Percentiles rank a stretch among this genome's conserved stretches.
Conservation (phyloP, 2,329 filamentous ascomycete genomes). For the Nannizziopsis arthrosporioides region DNA sequence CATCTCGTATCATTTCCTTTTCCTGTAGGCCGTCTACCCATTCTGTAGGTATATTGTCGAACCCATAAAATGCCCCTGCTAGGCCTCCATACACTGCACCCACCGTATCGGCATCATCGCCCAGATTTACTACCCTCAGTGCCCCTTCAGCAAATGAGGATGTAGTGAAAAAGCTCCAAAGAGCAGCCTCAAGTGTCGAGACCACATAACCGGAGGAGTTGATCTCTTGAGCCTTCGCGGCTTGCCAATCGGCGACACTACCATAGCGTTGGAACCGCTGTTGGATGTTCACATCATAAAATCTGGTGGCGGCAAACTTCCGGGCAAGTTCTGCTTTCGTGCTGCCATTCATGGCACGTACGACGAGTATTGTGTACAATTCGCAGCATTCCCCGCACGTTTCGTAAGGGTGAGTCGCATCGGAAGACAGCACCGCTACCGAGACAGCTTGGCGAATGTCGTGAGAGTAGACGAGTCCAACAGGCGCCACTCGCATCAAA, state of each 20-base stretch:
- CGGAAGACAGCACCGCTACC: conserved; percentile 21
- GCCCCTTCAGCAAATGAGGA: conserved; percentile 29
- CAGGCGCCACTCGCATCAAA: conserved; percentile 33
- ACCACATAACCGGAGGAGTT: conserved; percentile 33
- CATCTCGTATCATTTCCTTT: conserved; percentile 17
- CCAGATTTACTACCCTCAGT: conserved; percentile 33
- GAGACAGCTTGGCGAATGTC: conserved; percentile 18
- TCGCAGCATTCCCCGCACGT: conserved; percentile 32
- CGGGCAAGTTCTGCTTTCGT: conserved; percentile 19
- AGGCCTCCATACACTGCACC: conserved; percentile 36
- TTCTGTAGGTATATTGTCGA: conserved; percentile 24
- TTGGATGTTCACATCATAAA: conserved; percentile 15
- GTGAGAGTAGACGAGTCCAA: conserved; percentile 25
- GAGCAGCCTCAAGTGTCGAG: conserved; percentile 32
- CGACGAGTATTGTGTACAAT: conserved; percentile 27
- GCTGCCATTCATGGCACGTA: conserved; percentile 21
- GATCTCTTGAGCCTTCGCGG: conserved; percentile 18
- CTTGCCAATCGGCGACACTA: conserved; percentile 21
- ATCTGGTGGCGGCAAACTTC: conserved; percentile 17
- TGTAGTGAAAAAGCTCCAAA: conserved; percentile 35
- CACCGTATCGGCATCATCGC: conserved; percentile 36
- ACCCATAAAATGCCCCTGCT: conserved; percentile 33
- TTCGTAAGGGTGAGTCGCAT: conserved; percentile 30
- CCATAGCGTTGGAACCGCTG: conserved; percentile 16
- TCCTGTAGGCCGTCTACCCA: conserved; percentile 24